phyloP scores from a whole-genome alignment of 2,329 filamentous ascomycete species.

The Ophiostoma perfectum region DNA sequence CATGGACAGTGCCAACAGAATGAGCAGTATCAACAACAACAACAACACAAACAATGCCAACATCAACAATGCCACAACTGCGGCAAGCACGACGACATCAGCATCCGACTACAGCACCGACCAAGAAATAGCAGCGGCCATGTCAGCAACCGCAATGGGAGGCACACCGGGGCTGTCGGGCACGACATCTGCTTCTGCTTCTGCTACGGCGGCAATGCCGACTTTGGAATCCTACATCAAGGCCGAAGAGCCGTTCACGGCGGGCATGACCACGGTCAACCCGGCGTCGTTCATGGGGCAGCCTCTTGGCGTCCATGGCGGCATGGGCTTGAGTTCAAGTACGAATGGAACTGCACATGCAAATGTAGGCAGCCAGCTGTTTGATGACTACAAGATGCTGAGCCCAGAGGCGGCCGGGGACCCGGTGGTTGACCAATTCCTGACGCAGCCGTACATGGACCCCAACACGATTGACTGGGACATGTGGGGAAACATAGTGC shows the following conservation, averaged over 20 bases:
- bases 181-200: background rate
- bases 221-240: conserved; percentile 1
- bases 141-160: background rate
- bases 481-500: conserved; percentile 35
- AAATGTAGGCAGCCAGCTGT: background rate
- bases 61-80: background rate
- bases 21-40: conserved; percentile 14
- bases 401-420: conserved; percentile 24
- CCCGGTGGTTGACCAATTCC: conserved; percentile 39
- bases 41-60: conserved; percentile 19
- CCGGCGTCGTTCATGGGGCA: conserved; percentile 2
- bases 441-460: conserved; percentile 42
- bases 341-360: background rate
- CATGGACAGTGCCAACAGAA: conserved; percentile 15
- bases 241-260: background rate
- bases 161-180: background rate
- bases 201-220: background rate
- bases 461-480: conserved; percentile 43
- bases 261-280: conserved; percentile 4
- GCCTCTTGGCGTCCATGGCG: conserved; percentile 2
- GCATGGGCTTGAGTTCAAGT: background rate
- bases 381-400: background rate
- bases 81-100: background rate
- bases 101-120: conserved; percentile 2
- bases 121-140: background rate